These are phyloP conservation scores for Colletotrichum lentis DNA, from an alignment of 2,329 filamentous ascomycete genomes.

Conservation along the genomic window DNA sequence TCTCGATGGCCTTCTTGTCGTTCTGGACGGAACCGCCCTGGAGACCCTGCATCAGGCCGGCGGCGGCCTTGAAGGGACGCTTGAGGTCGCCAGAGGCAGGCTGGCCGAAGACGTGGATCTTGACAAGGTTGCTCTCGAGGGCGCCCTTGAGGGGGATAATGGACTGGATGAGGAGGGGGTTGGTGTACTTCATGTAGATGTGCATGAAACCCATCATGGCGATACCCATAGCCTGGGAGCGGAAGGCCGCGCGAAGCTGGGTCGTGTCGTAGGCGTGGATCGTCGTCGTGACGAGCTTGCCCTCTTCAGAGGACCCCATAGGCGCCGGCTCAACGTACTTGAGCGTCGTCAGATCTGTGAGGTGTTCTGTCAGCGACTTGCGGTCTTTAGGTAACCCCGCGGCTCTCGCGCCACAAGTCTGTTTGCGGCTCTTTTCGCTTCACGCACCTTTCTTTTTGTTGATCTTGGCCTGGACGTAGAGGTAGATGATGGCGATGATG, in stretches of 20 bases:
- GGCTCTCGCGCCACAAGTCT: too few species aligned
- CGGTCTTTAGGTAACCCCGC: background rate
- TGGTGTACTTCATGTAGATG: slow-evolving; percentile 99
- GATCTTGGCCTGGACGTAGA: slow-evolving; percentile 85
- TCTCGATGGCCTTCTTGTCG: slow-evolving; percentile 88
- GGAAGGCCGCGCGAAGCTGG: slow-evolving; percentile 86
- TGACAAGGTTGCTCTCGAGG: slow-evolving; percentile 93
- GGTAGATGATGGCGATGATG: slow-evolving; percentile 83
- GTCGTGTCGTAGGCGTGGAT: slow-evolving; percentile 91
- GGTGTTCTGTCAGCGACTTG: slow-evolving; percentile 10
- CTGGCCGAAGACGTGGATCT: slow-evolving; percentile 91
- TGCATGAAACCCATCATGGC: slow-evolving; percentile 99
- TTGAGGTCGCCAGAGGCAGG: slow-evolving; percentile 90
- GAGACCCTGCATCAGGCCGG: slow-evolving; percentile 83
- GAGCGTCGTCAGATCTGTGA: slow-evolving; percentile 88
- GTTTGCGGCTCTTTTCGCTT: background rate
- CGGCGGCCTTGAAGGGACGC: slow-evolving; percentile 89
- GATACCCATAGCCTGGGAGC: slow-evolving; percentile 92
- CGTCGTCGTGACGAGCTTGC: slow-evolving; percentile 95
- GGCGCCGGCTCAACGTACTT: slow-evolving; percentile 98
- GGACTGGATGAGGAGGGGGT: slow-evolving; percentile 97
- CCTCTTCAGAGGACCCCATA: slow-evolving; percentile 92
- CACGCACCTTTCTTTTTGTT: slow-evolving; percentile 92
- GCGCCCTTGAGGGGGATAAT: slow-evolving; percentile 97
- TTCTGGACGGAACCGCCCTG: slow-evolving; percentile 80